Conservation (phyloP, 2,329 filamentous ascomycete genomes). For the Penicillium palitans region DNA sequence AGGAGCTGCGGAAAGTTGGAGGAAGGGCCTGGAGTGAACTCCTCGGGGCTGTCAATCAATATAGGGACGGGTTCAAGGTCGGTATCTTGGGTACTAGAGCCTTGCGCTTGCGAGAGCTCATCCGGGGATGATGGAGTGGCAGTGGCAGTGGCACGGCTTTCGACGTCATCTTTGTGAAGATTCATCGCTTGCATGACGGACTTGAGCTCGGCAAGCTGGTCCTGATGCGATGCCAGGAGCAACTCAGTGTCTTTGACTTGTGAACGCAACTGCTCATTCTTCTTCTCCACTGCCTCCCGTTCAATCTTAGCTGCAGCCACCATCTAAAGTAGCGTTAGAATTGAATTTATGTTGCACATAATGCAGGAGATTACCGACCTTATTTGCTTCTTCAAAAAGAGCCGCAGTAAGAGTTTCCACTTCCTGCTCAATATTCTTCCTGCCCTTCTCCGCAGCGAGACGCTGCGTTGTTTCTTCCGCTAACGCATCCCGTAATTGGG, state of each 20-base stretch:
- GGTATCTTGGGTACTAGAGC: constrained; percentile 54
- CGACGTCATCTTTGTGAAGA: constrained; percentile 67
- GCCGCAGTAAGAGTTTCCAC: constrained; percentile 86
- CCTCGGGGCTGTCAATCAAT: constrained; percentile 50
- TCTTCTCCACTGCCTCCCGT: constrained; percentile 75
- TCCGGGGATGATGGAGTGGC: constrained; percentile 79
- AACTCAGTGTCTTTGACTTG: constrained; percentile 85
- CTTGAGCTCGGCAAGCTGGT: constrained; percentile 90
- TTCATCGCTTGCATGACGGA: constrained; percentile 86
- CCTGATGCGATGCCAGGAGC: constrained; percentile 84
- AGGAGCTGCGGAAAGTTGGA: constrained; percentile 80
- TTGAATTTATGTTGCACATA: not conserved
- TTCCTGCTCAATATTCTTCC: constrained; percentile 87
- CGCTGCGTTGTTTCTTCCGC: constrained; percentile 67
- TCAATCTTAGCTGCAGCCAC: constrained; percentile 85
- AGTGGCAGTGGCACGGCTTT: constrained; percentile 66
- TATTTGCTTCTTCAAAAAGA: constrained; percentile 97
- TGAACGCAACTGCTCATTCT: constrained; percentile 81
- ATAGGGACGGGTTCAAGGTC: constrained; percentile 60
- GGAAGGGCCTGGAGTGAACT: constrained; percentile 61
- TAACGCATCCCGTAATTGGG: constrained; percentile 57
- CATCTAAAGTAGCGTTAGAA: constrained; percentile 59
- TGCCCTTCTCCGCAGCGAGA: constrained; percentile 70
- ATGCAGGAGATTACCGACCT: constrained; percentile 48
- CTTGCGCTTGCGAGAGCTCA: constrained; percentile 57